A percentile compares a stretch with the other conserved stretches of the same genome.
Evolutionary conservation across 192 early-diverging fungal species (phyloP).

Genomic region (Podila verticillata): DNA sequence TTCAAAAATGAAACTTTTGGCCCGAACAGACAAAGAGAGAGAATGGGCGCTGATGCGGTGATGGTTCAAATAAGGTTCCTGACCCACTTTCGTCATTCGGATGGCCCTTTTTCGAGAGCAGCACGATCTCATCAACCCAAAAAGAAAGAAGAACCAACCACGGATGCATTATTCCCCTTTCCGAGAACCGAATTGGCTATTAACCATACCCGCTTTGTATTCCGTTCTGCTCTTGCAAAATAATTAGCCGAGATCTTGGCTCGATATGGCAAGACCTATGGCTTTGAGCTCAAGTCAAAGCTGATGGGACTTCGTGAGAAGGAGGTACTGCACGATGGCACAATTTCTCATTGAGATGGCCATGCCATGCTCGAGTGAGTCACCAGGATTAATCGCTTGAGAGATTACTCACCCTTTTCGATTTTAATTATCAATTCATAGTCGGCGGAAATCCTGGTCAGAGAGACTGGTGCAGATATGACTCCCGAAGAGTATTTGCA

Average conservation of each 20-base stretch:
- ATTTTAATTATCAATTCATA: slow-evolving; percentile 10
- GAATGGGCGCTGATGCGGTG: too few relatives aligned
- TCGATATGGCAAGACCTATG: slow-evolving; percentile 75
- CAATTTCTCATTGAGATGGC: too few relatives aligned
- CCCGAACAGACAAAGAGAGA: too few relatives aligned
- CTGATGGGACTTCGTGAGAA: slow-evolving; percentile 75
- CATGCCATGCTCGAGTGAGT: too few relatives aligned
- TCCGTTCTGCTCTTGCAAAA: not conserved
- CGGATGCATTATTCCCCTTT: not conserved
- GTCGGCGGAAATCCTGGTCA: slow-evolving; percentile 72
- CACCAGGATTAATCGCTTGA: not conserved
- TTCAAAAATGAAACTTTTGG: too few relatives aligned
- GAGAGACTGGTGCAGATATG: slow-evolving; percentile 73
- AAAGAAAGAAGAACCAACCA: too few relatives aligned
- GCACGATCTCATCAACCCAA: too few relatives aligned
- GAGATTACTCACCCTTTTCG: not conserved
- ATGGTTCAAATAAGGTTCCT: too few relatives aligned
- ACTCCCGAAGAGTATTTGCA: slow-evolving; percentile 83
- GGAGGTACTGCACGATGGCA: slow-evolving; percentile 63
- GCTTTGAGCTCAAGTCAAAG: slow-evolving; percentile 74
- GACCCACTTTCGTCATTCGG: too few relatives aligned
- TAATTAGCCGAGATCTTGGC: slow-evolving; percentile 71
- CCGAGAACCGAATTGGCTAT: not conserved
- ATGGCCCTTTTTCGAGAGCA: too few relatives aligned
- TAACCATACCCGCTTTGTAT: not conserved